Evolutionary conservation across 129 eudicot genomes (phyloP), one percentile per base, ranked within the genome.

Genomic region (Chrysanthemum makinoi): DNA sequence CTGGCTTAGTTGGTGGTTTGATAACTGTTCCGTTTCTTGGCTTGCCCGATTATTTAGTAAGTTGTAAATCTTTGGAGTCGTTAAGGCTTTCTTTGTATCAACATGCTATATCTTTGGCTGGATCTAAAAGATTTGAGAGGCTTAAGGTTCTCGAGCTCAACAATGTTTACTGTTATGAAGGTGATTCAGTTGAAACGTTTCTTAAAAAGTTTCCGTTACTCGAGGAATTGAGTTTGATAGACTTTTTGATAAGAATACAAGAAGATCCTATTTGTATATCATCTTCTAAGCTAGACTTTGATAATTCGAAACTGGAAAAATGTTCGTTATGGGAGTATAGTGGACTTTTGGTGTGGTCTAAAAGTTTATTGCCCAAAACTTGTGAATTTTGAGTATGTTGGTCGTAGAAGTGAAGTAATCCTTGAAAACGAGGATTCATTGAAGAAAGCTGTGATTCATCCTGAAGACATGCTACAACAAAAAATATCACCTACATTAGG

Each of bases 361-460:
- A 39, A 65, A 11, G 6, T 65, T 65, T 65, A 8, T 9, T 65
- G 69, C 26, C 33, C 54, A 6, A 43, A 65, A 35, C 43, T 35
- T 35, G 1, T 35, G 43, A 35, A 5, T 35, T 35, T 35, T 35
- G 43, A 35, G 43, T 35, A 35, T 35, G 43, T 35, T 35, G 8
- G 43, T 35, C 43, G 8, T 55, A 15, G 24, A 39, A 16, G 53
- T 43, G 54, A 20, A 65, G 24, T 65, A 3, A 15, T 24, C 62
- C 26, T 10, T 1, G 18, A 53, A 53, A 51, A 26, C 12, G 12
- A 35, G 14, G 6, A 35, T 8, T 63, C 68, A 8, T 63, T 63
- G 68, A 63, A 63, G 50, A 22, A 63, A 35, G 68, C 51, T 15
- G 51, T 13, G 24, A 63, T 63, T 35, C 2, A 30, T n/a, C 50